phyloP scores from a whole-genome alignment of 2,329 filamentous ascomycete genomes.

The Ophiognomonia clavigignenti-juglandacearum region DNA sequence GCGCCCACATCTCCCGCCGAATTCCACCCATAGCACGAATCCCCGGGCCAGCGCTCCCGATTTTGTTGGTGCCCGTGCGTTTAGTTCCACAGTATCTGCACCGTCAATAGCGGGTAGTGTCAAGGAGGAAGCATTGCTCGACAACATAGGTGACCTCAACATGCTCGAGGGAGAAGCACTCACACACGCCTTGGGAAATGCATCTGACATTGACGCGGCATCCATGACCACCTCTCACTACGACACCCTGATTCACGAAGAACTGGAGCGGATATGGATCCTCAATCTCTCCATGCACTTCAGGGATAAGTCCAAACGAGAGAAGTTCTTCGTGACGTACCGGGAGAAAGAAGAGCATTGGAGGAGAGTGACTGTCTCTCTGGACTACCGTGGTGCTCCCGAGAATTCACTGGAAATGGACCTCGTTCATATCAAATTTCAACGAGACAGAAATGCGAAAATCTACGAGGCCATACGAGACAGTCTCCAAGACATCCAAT shows the following conservation, averaged over 20 bases:
- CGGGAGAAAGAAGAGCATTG: conserved; percentile 74
- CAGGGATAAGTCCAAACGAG: conserved; percentile 82
- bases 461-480: conserved; percentile 95
- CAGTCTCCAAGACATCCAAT: conserved; percentile 87
- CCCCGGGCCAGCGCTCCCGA: conserved; percentile 47
- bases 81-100: conserved; percentile 21
- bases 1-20: conserved; percentile 32
- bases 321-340: conserved; percentile 98
- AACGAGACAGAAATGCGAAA: conserved; percentile 85
- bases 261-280: conserved; percentile 88
- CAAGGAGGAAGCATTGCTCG: conserved; percentile 27
- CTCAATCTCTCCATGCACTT: conserved; percentile 98
- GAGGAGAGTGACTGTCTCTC: conserved; percentile 86
- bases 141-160: conserved; percentile 19
- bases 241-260: conserved; percentile 65
- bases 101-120: conserved; percentile 27
- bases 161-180: conserved; percentile 17
- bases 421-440: conserved; percentile 69
- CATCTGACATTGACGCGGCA: conserved; percentile 35
- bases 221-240: conserved; percentile 51
- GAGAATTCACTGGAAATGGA: conserved; percentile 82
- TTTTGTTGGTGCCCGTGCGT: conserved; percentile 30
- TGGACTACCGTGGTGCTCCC: conserved; percentile 82
- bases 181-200: conserved; percentile 23
- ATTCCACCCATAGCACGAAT: conserved; percentile 29